Evolutionary conservation across 345 rosid genomes (phyloP).

Genomic region (Trapa bicornis): DNA sequence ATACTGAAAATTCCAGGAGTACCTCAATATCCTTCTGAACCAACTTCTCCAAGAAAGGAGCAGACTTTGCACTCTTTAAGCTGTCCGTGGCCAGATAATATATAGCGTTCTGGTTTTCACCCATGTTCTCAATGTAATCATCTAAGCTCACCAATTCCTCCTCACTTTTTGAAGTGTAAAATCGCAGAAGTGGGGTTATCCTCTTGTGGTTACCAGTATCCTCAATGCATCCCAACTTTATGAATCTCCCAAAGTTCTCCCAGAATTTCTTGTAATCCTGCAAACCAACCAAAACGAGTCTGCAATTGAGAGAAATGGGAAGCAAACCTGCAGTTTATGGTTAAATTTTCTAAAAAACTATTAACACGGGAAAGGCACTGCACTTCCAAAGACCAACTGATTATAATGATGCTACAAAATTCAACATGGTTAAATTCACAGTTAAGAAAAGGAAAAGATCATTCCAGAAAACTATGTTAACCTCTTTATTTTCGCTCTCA

Average conservation of each 20-base stretch:
- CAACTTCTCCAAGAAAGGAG: conserved; percentile 94
- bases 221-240: conserved; percentile 89
- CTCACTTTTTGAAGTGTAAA: conserved; percentile 73
- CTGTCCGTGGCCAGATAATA: conserved; percentile 92
- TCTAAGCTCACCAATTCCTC: conserved; percentile 74
- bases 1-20: neutral
- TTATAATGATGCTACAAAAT: too few species aligned
- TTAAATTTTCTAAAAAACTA: neutral
- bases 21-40: conserved; percentile 91
- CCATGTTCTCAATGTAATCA: conserved; percentile 88
- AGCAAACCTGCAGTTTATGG: neutral
- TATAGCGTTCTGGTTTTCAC: conserved; percentile 86
- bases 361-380: neutral
- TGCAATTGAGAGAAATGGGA: neutral
- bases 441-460: too few species aligned
- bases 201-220: conserved; percentile 97
- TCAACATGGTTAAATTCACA: too few species aligned
- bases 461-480: conserved; percentile 8
- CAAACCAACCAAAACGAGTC: conserved; percentile 9
- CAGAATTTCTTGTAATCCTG: conserved; percentile 97
- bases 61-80: conserved; percentile 81
- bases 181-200: conserved; percentile 69
- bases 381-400: neutral
- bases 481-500: conserved; percentile 88
- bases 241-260: conserved; percentile 92